phyloP scores from a whole-genome alignment of 352 stramenopile species.

The Albugo laibachii region DNA sequence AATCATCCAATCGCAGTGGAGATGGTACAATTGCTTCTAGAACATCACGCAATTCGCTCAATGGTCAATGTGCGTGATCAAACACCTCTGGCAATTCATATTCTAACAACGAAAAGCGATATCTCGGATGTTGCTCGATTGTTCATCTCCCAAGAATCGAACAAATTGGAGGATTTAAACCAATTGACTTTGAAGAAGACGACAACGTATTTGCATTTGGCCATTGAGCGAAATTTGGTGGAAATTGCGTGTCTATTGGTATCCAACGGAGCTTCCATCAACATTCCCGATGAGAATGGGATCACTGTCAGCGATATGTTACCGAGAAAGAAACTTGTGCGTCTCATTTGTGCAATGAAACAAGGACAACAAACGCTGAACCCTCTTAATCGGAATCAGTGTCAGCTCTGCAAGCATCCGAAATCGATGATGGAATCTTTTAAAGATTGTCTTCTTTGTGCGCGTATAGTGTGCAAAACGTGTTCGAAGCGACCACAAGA shows the following conservation, averaged over 20 bases:
- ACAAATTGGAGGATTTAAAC: slow-evolving; percentile 2
- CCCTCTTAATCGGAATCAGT: slow-evolving; percentile 15
- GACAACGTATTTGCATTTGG: slow-evolving; percentile 67
- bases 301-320: slow-evolving; percentile 63
- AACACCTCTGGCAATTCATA: slow-evolving; percentile 70
- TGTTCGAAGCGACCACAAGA: slow-evolving; percentile 61
- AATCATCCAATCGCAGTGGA: slow-evolving; percentile 23
- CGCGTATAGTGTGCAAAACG: slow-evolving; percentile 60
- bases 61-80: slow-evolving; percentile 62
- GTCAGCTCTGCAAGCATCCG: slow-evolving; percentile 55
- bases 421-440: slow-evolving; percentile 55
- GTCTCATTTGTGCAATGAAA: slow-evolving; percentile 58
- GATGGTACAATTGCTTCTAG: slow-evolving; percentile 51
- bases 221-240: slow-evolving; percentile 34
- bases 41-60: slow-evolving; percentile 30
- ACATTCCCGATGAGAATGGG: slow-evolving; percentile 58
- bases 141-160: slow-evolving; percentile 11
- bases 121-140: slow-evolving; percentile 22
- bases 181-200: slow-evolving; percentile 12
- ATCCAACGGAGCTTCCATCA: slow-evolving; percentile 56
- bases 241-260: slow-evolving; percentile 51
- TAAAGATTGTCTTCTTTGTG: slow-evolving; percentile 54
- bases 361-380: slow-evolving; percentile 41
- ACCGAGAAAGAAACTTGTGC: slow-evolving; percentile 48
- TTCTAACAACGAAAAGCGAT: slow-evolving; percentile 47